A percentile compares a stretch with the other conserved stretches of the same genome.
phyloP scores from a whole-genome alignment of 1,284 basidiomycete species.

The Ganoderma multipileum region DNA sequence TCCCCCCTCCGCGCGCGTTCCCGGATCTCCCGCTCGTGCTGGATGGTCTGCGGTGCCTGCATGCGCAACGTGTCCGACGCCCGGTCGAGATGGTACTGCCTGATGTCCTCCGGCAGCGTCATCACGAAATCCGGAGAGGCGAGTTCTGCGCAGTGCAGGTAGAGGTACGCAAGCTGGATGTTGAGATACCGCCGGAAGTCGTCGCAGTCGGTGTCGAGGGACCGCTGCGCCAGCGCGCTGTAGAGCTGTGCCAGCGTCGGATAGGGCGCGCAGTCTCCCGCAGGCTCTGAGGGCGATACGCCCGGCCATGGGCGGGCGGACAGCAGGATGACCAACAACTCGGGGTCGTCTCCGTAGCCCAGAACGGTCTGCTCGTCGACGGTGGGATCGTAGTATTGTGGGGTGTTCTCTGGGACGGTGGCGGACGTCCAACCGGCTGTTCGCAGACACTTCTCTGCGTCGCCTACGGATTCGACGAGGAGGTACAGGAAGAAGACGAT shows the following conservation, averaged over 20 bases:
- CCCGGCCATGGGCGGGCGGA: slow-evolving; percentile 8
- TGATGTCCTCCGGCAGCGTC: slow-evolving; percentile 14
- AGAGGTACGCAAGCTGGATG: slow-evolving; percentile 13
- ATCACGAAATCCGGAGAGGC: slow-evolving; percentile 9
- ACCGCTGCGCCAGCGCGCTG: slow-evolving; percentile 18
- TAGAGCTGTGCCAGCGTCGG: slow-evolving; percentile 14
- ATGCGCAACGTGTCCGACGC: slow-evolving; percentile 3
- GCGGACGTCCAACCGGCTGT: slow-evolving; percentile 7
- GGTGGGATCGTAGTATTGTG: slow-evolving; percentile 17
- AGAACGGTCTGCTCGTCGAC: slow-evolving; percentile 13
- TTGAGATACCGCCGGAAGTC: slow-evolving; percentile 4
- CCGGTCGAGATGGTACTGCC: slow-evolving; percentile 15
- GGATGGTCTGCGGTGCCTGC: slow-evolving; percentile 2
- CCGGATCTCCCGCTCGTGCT: slow-evolving; percentile 14
- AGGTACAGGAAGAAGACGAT: slow-evolving; percentile 16
- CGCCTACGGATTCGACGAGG: slow-evolving; percentile 9
- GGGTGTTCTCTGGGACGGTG: background rate
- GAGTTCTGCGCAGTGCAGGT: slow-evolving; percentile 11
- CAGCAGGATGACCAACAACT: slow-evolving; percentile 10
- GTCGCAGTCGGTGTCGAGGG: slow-evolving; percentile 13
- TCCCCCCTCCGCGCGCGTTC: slow-evolving; percentile 5
- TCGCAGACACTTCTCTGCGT: background rate
- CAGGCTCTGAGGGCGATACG: background rate
- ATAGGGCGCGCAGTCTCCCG: slow-evolving; percentile 9
- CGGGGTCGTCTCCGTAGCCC: background rate